Percentiles rank a stretch among this genome's conserved stretches.
Conservation (phyloP, 75 land plant genomes). For the Selaginella moellendorffii region DNA sequence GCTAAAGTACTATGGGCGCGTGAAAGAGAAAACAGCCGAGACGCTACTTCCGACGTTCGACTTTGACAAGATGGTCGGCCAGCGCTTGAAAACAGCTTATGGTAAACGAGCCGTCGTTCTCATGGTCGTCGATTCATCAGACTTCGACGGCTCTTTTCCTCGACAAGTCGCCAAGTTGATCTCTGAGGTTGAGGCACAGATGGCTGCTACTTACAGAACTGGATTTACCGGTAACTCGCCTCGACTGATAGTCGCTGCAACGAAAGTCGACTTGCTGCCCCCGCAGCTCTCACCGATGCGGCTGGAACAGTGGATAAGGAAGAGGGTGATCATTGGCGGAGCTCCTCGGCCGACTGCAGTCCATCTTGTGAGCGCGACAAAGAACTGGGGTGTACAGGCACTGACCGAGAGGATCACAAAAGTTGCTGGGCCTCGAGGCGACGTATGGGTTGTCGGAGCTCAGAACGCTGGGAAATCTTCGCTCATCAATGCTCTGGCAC, state of each 20-base stretch:
- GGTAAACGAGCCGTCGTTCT: constrained; percentile 54
- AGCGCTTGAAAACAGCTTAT: constrained; percentile 22
- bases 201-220: constrained; percentile 47
- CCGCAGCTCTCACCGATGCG: constrained; percentile 38
- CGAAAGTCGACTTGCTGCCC: constrained; percentile 80
- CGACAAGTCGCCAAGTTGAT: neutral
- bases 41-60: constrained; percentile 74
- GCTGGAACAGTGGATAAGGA: constrained; percentile 71
- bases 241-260: constrained; percentile 56
- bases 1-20: constrained; percentile 54
- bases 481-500: constrained; percentile 66
- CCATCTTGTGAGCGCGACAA: constrained; percentile 67
- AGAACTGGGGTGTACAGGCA: constrained; percentile 64
- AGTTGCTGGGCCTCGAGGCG: constrained; percentile 60
- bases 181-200: constrained; percentile 29
- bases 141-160: constrained; percentile 41
- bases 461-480: constrained; percentile 98
- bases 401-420: constrained; percentile 43
- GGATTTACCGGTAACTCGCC: constrained; percentile 76
- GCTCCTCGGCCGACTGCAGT: constrained; percentile 43
- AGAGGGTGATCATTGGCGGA: constrained; percentile 47
- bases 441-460: constrained; percentile 86
- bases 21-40: constrained; percentile 51
- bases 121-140: constrained; percentile 63
- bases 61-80: constrained; percentile 57